These are phyloP conservation scores for Claviceps digitariae DNA, from an alignment of 2,329 filamentous ascomycete genomes.

Conservation along the genomic window DNA sequence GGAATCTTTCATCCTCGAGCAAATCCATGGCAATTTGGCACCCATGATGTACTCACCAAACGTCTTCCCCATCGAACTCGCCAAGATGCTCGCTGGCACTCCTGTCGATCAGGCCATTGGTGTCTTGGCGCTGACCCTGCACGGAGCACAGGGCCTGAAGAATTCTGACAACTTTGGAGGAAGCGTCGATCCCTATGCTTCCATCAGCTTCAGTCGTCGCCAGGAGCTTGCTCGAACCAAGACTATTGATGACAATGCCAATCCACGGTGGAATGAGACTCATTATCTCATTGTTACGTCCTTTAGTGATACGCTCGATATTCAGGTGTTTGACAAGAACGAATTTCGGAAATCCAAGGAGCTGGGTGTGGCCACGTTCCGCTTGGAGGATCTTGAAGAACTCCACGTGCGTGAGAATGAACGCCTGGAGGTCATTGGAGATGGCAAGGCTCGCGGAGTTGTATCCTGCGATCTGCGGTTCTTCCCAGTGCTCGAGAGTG, in stretches of 20 bases:
- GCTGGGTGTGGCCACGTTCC: conserved; percentile 74
- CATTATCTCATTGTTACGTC: conserved; percentile 91
- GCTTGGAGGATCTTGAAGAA: conserved; percentile 68
- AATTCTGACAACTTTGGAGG: conserved; percentile 90
- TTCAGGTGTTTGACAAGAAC: conserved; percentile 85
- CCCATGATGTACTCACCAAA: conserved; percentile 99
- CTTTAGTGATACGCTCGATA: conserved; percentile 73
- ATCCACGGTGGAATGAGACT: conserved; percentile 92
- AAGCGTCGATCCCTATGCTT: conserved; percentile 79
- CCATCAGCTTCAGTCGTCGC: conserved; percentile 73
- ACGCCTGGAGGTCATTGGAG: conserved; percentile 68
- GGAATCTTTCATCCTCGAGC: conserved; percentile 85
- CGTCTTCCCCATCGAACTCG: conserved; percentile 95
- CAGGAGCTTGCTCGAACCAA: conserved; percentile 78
- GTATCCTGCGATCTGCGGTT: conserved; percentile 77
- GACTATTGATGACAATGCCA: conserved; percentile 68
- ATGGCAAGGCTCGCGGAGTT: conserved; percentile 71
- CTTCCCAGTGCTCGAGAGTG: conserved; percentile 77
- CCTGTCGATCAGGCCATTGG: conserved; percentile 93
- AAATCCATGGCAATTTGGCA: conserved; percentile 83
- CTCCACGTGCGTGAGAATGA: conserved; percentile 70
- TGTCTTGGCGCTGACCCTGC: conserved; percentile 80
- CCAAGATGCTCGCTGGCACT: conserved; percentile 92
- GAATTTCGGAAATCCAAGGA: conserved; percentile 95
- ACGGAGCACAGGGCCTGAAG: conserved; percentile 84